These are phyloP conservation scores for Cyberlindnera xylosilytica DNA, from an alignment of 805 yeast species.

Conservation along the genomic window DNA sequence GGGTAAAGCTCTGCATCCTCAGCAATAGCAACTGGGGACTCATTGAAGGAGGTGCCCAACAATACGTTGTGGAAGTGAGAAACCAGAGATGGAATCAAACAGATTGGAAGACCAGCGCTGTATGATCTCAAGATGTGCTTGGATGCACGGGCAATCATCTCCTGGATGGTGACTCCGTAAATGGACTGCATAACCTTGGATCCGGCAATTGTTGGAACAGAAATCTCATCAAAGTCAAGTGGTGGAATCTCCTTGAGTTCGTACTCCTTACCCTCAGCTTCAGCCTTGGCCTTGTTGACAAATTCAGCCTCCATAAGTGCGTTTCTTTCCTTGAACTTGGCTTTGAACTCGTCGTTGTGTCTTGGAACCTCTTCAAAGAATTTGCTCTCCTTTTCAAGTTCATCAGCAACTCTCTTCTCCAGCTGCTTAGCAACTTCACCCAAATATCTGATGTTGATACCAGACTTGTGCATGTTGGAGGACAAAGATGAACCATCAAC, in stretches of 20 bases:
- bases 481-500: slow-evolving; percentile 79
- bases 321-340: slow-evolving; percentile 16
- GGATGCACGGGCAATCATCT: slow-evolving; percentile 74
- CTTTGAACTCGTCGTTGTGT: slow-evolving; percentile 18
- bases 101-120: slow-evolving; percentile 45
- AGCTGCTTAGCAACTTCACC: slow-evolving; percentile 52
- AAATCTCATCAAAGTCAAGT: slow-evolving; percentile 22
- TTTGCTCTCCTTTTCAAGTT: slow-evolving; percentile 18
- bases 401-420: slow-evolving; percentile 29
- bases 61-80: slow-evolving; percentile 71
- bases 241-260: slow-evolving; percentile 20
- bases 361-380: slow-evolving; percentile 15
- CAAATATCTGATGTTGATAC: slow-evolving; percentile 87
- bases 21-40: slow-evolving; percentile 37
- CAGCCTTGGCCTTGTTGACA: slow-evolving; percentile 24
- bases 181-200: slow-evolving; percentile 18
- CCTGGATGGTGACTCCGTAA: slow-evolving; percentile 33
- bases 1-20: slow-evolving; percentile 46
- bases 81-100: slow-evolving; percentile 56
- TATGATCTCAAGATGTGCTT: slow-evolving; percentile 67
- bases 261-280: slow-evolving; percentile 23
- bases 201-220: slow-evolving; percentile 10
- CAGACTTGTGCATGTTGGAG: slow-evolving; percentile 65
- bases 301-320: slow-evolving; percentile 18
- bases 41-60: slow-evolving; percentile 49